These are phyloP conservation scores for Fragaria ananassa DNA, from an alignment of 306 rosid species.

Conservation along the genomic window DNA sequence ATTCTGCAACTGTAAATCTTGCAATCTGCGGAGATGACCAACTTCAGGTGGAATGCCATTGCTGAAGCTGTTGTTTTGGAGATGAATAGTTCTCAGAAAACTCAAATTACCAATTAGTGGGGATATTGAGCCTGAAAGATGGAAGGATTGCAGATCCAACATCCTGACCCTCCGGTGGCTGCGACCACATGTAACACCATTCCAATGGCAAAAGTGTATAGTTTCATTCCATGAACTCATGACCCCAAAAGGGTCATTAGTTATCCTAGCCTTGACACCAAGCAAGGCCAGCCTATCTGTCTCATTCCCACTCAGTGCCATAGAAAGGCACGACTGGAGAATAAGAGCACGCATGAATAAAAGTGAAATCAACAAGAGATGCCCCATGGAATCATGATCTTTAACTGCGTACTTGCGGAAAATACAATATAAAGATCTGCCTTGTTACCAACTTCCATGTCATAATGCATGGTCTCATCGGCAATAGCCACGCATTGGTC, in stretches of 20 bases:
- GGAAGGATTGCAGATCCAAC: not conserved
- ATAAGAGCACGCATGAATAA: not conserved
- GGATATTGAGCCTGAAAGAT: conserved; percentile 4
- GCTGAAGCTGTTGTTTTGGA: conserved; percentile 7
- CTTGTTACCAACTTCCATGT: too few species aligned
- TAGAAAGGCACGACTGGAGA: not conserved
- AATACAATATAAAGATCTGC: too few species aligned
- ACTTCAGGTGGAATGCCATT: not conserved
- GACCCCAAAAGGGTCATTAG: not conserved
- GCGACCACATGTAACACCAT: conserved; percentile 1
- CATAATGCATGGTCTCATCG: too few species aligned
- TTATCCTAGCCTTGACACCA: not conserved
- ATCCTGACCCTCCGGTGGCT: not conserved
- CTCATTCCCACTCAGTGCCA: not conserved
- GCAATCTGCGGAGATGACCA: not conserved
- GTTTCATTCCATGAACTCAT: conserved; percentile 6
- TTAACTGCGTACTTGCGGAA: too few species aligned
- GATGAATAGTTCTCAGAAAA: not conserved
- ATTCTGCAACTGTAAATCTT: too few species aligned
- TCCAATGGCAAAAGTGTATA: conserved; percentile 8
- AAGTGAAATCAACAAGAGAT: not conserved
- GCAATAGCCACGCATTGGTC: too few species aligned
- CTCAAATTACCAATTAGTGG: not conserved
- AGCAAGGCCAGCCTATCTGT: conserved; percentile 4
- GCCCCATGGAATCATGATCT: not conserved